These are phyloP conservation scores for Linum tenue DNA, from an alignment of 345 rosid species.

Conservation along the genomic window DNA sequence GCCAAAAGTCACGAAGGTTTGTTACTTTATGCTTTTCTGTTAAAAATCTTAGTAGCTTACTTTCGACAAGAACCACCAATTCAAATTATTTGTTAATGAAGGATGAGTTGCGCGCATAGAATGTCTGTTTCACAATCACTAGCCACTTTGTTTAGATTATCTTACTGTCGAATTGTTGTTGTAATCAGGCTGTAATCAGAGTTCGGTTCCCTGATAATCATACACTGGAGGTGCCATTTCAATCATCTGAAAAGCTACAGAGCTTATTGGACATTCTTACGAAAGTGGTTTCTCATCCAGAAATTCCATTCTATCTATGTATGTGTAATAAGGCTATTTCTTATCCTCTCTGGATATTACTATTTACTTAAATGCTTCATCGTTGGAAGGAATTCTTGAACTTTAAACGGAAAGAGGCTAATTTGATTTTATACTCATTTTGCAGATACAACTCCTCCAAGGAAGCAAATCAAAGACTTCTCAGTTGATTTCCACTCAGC, in stretches of 20 bases:
- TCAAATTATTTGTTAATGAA: neutral
- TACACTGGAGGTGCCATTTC: conserved; percentile 72
- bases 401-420: neutral
- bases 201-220: conserved; percentile 81
- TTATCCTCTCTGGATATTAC: neutral
- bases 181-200: conserved; percentile 55
- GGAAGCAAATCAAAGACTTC: conserved; percentile 61
- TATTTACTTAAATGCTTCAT: neutral
- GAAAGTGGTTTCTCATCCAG: conserved; percentile 52
- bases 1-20: conserved; percentile 65
- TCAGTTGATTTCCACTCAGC: conserved; percentile 74
- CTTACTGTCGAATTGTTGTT: neutral
- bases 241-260: conserved; percentile 73
- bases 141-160: neutral
- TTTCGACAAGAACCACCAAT: too few species aligned
- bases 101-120: neutral
- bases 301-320: conserved; percentile 69
- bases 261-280: conserved; percentile 61
- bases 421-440: conserved; percentile 8
- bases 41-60: neutral
- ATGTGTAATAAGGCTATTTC: conserved; percentile 14
- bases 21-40: neutral
- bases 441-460: conserved; percentile 89
- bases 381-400: too few species aligned
- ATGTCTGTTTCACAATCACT: neutral